Evolutionary conservation across 1,284 basidiomycete species (phyloP).

Genomic region (Ustilago esculenta): DNA sequence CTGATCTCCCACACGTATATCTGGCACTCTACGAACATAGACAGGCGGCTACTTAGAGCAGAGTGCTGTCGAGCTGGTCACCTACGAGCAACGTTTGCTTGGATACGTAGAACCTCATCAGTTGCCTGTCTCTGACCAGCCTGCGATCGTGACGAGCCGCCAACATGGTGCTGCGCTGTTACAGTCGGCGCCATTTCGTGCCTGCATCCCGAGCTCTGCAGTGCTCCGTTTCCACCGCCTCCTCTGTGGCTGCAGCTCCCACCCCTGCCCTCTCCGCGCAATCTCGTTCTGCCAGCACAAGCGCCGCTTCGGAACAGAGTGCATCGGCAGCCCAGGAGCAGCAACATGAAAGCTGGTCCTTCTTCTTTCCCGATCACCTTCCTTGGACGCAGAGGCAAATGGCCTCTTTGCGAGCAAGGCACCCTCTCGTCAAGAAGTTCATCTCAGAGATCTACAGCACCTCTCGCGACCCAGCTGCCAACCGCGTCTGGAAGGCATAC

Average conservation of each 20-base stretch:
- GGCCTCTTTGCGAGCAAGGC: constrained; percentile 14
- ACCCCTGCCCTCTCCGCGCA: neutral
- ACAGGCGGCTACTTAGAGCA: no score
- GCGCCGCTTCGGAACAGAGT: neutral
- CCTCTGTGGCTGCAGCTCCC: neutral
- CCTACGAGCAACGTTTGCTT: neutral
- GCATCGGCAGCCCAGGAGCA: constrained; percentile 1
- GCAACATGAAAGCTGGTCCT: constrained; percentile 33
- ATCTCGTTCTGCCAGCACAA: neutral
- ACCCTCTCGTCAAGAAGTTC: constrained; percentile 51
- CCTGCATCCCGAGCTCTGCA: constrained; percentile 16
- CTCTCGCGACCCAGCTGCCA: constrained; percentile 27
- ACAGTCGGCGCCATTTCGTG: constrained; percentile 36
- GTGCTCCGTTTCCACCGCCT: constrained; percentile 3
- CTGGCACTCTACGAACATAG: no score
- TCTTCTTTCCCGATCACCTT: constrained; percentile 44
- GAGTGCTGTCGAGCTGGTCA: neutral
- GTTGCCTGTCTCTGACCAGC: neutral
- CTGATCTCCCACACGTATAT: no score
- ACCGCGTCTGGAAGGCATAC: constrained; percentile 52
- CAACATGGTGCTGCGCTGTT: constrained; percentile 44
- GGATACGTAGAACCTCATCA: neutral
- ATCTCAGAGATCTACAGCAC: constrained; percentile 47
- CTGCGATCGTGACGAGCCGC: neutral
- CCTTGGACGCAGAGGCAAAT: constrained; percentile 11